Evolutionary conservation across 306 rosid genomes (phyloP).

Genomic region (Medicago lupulina): DNA sequence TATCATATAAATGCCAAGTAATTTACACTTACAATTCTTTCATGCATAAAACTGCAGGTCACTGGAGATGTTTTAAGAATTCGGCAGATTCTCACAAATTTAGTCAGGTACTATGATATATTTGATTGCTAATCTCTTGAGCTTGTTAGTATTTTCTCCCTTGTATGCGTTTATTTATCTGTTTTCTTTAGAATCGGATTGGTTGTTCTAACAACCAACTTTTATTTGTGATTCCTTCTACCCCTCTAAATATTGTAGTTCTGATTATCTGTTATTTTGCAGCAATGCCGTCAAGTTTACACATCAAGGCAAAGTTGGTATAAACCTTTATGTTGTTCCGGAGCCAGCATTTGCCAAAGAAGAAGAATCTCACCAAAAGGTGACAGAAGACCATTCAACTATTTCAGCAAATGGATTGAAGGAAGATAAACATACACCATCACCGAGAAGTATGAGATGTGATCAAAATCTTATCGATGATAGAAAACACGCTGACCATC

Average conservation of each 20-base stretch:
- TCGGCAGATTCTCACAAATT: conserved; percentile 95
- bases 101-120: conserved; percentile 68
- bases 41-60: conserved; percentile 61
- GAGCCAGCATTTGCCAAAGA: conserved; percentile 61
- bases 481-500: conserved; percentile 46
- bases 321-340: conserved; percentile 70
- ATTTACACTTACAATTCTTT: neutral
- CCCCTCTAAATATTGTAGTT: neutral
- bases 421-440: conserved; percentile 54
- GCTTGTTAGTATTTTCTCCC: too few species aligned
- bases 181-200: too few species aligned
- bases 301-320: conserved; percentile 90
- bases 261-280: conserved; percentile 40
- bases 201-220: neutral
- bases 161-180: too few species aligned
- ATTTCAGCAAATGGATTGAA: conserved; percentile 53
- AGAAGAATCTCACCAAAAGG: conserved; percentile 53
- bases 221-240: neutral
- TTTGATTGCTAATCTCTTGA: neutral
- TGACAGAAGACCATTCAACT: conserved; percentile 43
- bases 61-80: conserved; percentile 95
- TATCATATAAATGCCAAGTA: neutral
- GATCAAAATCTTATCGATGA: conserved; percentile 46
- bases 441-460: conserved; percentile 40
- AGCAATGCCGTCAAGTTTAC: conserved; percentile 98